These are phyloP conservation scores for Agaricus bisporus DNA, from an alignment of 768 basidiomycete species.

Conservation along the genomic window DNA sequence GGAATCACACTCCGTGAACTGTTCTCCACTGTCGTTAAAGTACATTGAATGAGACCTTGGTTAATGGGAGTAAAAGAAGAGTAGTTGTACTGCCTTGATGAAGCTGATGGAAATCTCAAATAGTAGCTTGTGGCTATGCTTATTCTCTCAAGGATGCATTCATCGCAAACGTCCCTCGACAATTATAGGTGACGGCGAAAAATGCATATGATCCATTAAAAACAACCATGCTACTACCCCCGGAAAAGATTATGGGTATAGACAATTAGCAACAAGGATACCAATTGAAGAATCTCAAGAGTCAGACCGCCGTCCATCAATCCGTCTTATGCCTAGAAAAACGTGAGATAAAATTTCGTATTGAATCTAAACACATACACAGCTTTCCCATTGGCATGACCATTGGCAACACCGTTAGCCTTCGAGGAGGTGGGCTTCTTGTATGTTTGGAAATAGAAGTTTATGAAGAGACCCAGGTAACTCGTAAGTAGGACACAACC, in stretches of 20 bases:
- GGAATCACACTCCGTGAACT: conserved; percentile 11
- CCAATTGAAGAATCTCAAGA: background rate
- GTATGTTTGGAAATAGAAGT: conserved; percentile 87
- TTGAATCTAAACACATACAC: conserved; percentile 9
- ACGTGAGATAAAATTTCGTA: background rate
- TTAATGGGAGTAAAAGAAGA: background rate
- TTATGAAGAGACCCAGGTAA: conserved; percentile 94
- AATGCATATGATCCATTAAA: conserved; percentile 5
- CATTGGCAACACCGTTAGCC: conserved; percentile 32
- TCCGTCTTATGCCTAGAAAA: conserved; percentile 25
- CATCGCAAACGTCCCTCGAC: background rate
- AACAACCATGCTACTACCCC: conserved; percentile 9
- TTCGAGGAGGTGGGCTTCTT: conserved; percentile 50
- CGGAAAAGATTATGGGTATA: conserved; percentile 10
- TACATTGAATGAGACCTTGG: background rate
- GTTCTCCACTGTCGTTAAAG: conserved; percentile 2
- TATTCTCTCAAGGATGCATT: background rate
- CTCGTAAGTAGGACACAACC: conserved; percentile 85
- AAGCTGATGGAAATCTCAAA: no score
- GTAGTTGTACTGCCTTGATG: no score
- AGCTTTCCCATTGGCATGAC: conserved; percentile 19
- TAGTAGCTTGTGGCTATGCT: conserved; percentile 8
- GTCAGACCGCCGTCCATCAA: conserved; percentile 14
- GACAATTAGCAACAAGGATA: conserved; percentile 2
- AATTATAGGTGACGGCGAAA: conserved; percentile 12